These are phyloP conservation scores for Laguncularia racemosa DNA, from an alignment of 345 rosid species.

Conservation along the genomic window DNA sequence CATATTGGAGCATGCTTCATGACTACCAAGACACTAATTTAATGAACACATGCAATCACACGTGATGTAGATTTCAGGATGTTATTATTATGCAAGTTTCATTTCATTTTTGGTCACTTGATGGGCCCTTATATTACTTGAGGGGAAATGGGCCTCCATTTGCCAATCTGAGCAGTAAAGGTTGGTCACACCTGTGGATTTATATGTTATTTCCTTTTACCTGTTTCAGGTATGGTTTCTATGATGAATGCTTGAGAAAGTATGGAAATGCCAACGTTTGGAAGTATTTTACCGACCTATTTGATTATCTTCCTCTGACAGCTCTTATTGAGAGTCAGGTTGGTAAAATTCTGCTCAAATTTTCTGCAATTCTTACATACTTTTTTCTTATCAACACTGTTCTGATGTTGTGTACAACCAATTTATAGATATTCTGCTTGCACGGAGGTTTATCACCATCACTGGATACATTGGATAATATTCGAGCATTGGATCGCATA, in stretches of 20 bases:
- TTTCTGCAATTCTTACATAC: not conserved
- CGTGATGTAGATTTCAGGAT: too few relatives aligned
- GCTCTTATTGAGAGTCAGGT: conserved; percentile 98
- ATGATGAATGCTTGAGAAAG: conserved; percentile 91
- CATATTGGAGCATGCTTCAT: too few relatives aligned
- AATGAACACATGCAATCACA: too few relatives aligned
- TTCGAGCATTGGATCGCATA: conserved; percentile 89
- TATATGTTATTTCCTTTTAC: not conserved
- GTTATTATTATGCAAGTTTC: too few relatives aligned
- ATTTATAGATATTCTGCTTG: conserved; percentile 71
- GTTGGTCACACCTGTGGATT: not conserved
- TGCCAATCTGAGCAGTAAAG: not conserved
- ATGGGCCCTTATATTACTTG: too few relatives aligned
- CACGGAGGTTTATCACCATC: conserved; percentile 97
- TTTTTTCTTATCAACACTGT: conserved; percentile 5
- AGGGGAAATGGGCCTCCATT: too few relatives aligned
- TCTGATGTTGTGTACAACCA: not conserved
- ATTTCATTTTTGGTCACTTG: too few relatives aligned
- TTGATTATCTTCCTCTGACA: conserved; percentile 86
- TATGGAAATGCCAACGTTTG: conserved; percentile 97
- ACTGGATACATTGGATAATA: conserved; percentile 85
- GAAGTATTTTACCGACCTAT: conserved; percentile 88
- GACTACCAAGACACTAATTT: too few relatives aligned
- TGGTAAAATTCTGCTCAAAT: not conserved
- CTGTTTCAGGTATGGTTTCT: conserved; percentile 82